Evolutionary conservation across 148 eudicot species (phyloP), one percentile per base, ranked within the genome.

Genomic region (Cornus florida): DNA sequence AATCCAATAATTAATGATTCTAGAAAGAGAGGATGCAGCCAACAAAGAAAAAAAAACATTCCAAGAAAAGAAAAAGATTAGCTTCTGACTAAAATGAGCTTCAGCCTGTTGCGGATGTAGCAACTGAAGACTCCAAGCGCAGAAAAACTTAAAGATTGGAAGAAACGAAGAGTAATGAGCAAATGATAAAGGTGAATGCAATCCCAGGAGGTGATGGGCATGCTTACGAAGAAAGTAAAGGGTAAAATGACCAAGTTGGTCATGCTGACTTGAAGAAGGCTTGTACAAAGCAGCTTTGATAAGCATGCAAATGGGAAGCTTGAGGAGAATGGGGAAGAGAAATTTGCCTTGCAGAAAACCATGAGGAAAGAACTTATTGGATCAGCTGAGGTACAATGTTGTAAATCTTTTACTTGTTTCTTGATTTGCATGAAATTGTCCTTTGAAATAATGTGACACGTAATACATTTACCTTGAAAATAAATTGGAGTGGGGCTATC

Each of bases 31-130:
- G 43, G 59, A 65, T 76, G 83, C 24, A 23, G 23, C 35, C 68
- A 70, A 73, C 19, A 77, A 84, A 66, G 87, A 78, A 70, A 88
- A 84, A 28, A 57, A 93, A 87, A 78, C 75, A 69, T 57, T 88
- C 92, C 17, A 92, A 94, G 85, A 94, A 94, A 82, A 89, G 97
- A 81, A 92, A 94, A 84, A 82, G 87, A 71, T 56, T 77, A 24
- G 86, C 79, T 20, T 78, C 85, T 65, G 88, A 86, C 75, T 90
- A 89, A 76, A 81, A 66, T 74, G 88, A 78, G 71, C 62, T 50
- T 60, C 73, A 59, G 33, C 60, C 80, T 41, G 46, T 56, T 76
- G 81, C 83, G 75, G 81, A 81, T 69, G 75, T 60, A 78, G 59
- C 70, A 10, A 19, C 48, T n/a, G 85, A 89, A 86, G 88, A 88